Conservation (phyloP, 2,329 filamentous ascomycete genomes). For the Neoascochyta sp. region DNA sequence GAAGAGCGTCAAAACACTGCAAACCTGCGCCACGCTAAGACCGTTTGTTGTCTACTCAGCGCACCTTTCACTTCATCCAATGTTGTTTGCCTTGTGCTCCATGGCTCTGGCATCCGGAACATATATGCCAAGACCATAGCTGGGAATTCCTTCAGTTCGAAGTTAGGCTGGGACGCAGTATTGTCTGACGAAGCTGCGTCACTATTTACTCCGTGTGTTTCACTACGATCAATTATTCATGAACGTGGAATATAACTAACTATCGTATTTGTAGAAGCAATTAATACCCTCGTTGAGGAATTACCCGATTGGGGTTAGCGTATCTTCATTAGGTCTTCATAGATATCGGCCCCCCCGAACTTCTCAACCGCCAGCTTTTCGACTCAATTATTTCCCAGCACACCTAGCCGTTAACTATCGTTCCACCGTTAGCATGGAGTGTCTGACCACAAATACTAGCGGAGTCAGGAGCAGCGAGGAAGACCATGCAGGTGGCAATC, state of each 20-base stretch:
- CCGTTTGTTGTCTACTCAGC: not conserved
- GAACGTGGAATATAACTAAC: no score
- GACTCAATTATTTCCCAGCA: not conserved
- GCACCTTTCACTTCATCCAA: not conserved
- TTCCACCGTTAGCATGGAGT: conserved; percentile 56
- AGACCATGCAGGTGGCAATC: conserved; percentile 77
- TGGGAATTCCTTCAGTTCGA: not conserved
- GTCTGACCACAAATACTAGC: conserved; percentile 70
- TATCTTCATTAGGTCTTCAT: no score
- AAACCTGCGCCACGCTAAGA: not conserved
- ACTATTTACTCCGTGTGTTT: no score
- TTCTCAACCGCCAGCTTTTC: not conserved
- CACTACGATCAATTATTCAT: no score
- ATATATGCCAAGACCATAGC: not conserved
- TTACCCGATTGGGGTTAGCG: no score
- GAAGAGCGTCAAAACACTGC: not conserved
- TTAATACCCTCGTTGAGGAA: no score
- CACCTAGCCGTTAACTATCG: conserved; percentile 31
- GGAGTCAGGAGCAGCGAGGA: conserved; percentile 71
- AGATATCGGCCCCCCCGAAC: no score
- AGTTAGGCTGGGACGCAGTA: not conserved
- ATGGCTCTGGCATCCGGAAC: not conserved
- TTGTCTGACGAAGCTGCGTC: no score
- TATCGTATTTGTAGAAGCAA: no score
- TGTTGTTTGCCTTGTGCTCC: not conserved